Evolutionary conservation across 257 asterid species (phyloP).

Genomic region (Nyctanthes arbortristis): DNA sequence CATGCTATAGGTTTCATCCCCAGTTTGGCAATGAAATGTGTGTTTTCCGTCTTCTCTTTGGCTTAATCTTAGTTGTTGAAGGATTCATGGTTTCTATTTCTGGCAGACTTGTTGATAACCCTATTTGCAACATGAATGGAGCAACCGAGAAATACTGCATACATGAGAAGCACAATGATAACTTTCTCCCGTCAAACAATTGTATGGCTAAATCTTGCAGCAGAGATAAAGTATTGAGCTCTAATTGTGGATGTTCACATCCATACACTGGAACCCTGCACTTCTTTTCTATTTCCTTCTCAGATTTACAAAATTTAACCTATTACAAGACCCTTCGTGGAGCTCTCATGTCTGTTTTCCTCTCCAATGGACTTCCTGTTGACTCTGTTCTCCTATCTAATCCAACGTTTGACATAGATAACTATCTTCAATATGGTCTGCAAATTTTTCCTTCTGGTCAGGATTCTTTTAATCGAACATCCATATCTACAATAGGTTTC

Average conservation of each 20-base stretch:
- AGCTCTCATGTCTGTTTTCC: constrained; percentile 45
- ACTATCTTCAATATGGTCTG: constrained; percentile 51
- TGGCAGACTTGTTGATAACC: constrained; percentile 68
- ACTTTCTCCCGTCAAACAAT: constrained; percentile 26
- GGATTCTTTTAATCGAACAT: constrained; percentile 54
- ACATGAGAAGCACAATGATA: constrained; percentile 21
- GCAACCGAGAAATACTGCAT: constrained; percentile 47
- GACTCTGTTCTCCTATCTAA: constrained; percentile 51
- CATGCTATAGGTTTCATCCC: neutral
- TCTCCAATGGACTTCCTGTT: constrained; percentile 61
- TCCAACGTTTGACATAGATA: constrained; percentile 45
- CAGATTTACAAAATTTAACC: constrained; percentile 56
- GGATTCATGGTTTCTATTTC: constrained; percentile 13
- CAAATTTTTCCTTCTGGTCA: constrained; percentile 72
- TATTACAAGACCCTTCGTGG: constrained; percentile 55
- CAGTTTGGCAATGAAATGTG: neutral
- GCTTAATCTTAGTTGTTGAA: neutral
- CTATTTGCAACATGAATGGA: constrained; percentile 56
- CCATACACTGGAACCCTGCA: constrained; percentile 75
- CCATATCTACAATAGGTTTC: constrained; percentile 56
- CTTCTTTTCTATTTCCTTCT: constrained; percentile 74
- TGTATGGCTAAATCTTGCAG: constrained; percentile 56
- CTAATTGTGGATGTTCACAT: constrained; percentile 62
- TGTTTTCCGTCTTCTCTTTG: neutral
- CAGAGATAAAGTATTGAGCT: constrained; percentile 51